phyloP scores from a whole-genome alignment of 306 rosid species.

The Arachis stenosperma region DNA sequence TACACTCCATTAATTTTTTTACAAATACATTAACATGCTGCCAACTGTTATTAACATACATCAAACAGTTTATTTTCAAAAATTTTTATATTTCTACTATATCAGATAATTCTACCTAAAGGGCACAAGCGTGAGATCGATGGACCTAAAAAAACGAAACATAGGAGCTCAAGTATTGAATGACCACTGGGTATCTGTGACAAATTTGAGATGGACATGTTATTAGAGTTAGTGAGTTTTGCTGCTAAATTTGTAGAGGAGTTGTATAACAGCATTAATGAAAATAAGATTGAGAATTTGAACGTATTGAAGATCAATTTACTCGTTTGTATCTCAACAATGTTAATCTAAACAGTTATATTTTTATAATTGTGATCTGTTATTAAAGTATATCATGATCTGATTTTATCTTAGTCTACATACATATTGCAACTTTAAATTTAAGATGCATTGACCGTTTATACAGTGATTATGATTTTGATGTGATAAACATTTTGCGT shows the following conservation, averaged over 20 bases:
- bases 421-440: constrained; percentile 66
- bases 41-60: too few species aligned
- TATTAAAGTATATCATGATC: constrained; percentile 1
- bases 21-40: too few species aligned
- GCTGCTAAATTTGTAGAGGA: constrained; percentile 86
- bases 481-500: constrained; percentile 85
- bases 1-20: too few species aligned
- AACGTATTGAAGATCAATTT: constrained; percentile 78
- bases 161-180: constrained; percentile 89
- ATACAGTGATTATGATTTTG: constrained; percentile 67
- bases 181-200: constrained; percentile 98
- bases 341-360: constrained; percentile 22
- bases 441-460: constrained; percentile 97
- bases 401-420: not conserved
- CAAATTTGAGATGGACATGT: constrained; percentile 98
- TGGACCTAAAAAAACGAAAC: constrained; percentile 76
- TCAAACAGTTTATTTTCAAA: too few species aligned
- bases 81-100: too few species aligned
- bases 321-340: constrained; percentile 63
- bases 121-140: constrained; percentile 75
- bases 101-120: constrained; percentile 17
- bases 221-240: constrained; percentile 90
- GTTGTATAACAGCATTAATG: constrained; percentile 63
- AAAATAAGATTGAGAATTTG: constrained; percentile 58
- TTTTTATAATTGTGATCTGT: constrained; percentile 12